Evolutionary conservation across 352 stramenopile genomes (phyloP).

Genomic region (Phytophthora megakarya): DNA sequence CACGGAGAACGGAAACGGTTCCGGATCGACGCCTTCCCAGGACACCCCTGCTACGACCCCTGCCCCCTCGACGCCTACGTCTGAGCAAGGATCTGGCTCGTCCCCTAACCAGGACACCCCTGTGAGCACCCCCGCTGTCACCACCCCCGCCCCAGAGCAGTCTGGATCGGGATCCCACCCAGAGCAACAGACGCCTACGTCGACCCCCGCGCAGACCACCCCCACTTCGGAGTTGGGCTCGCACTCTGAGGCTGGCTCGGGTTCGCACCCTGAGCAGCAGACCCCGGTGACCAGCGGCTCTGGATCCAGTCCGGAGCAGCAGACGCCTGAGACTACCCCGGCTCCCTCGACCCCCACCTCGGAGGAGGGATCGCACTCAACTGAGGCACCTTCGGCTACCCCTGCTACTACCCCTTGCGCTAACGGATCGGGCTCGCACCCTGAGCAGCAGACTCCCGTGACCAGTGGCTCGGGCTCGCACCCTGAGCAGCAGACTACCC

Average conservation of each 20-base stretch:
- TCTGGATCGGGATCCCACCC: constrained; percentile 7
- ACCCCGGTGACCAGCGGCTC: no score
- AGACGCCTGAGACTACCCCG: background rate
- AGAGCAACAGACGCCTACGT: background rate
- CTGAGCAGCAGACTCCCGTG: constrained; percentile 7
- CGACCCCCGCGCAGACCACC: constrained; percentile 4
- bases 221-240: constrained; percentile 3
- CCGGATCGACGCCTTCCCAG: background rate
- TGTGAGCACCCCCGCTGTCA: background rate
- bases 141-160: background rate
- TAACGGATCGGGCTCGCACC: constrained; percentile 7
- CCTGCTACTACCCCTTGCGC: constrained; percentile 2
- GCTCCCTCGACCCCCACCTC: no score
- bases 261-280: constrained; percentile 9
- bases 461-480: no score
- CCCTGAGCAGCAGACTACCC: background rate
- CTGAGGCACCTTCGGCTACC: background rate
- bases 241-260: constrained; percentile 1
- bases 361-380: constrained; percentile 2
- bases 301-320: no score
- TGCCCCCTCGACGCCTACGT: background rate
- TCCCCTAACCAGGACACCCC: background rate
- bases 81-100: background rate
- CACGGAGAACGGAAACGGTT: background rate
- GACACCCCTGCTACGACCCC: background rate